A percentile compares a stretch with the other conserved stretches of the same genome.
Evolutionary conservation across 495 filamentous ascomycete species (phyloP).

Genomic region (Trichocladium uniseriatum): DNA sequence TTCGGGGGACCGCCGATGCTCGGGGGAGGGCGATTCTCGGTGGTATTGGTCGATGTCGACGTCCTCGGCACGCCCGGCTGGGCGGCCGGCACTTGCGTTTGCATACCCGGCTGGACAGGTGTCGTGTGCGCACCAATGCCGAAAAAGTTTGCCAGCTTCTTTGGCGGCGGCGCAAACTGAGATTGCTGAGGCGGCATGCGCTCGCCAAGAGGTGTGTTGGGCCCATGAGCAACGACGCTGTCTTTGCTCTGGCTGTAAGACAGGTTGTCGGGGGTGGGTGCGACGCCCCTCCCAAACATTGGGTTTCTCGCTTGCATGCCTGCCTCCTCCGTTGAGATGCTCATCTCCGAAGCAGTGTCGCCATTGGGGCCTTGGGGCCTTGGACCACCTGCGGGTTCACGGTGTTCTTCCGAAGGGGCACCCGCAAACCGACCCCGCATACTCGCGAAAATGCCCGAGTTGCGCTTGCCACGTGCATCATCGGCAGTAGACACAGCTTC

Average conservation of each 20-base stretch:
- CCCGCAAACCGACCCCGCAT: slow-evolving; percentile 26
- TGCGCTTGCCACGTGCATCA: slow-evolving; percentile 21
- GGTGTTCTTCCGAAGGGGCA: slow-evolving; percentile 23
- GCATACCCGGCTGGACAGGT: not conserved
- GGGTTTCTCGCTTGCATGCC: slow-evolving; percentile 10
- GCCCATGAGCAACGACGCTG: slow-evolving; percentile 23
- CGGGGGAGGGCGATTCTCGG: slow-evolving; percentile 4
- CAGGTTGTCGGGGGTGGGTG: slow-evolving; percentile 5
- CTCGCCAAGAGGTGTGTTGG: slow-evolving; percentile 16
- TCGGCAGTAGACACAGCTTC: slow-evolving; percentile 25
- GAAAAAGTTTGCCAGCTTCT: slow-evolving; percentile 18
- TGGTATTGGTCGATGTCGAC: slow-evolving; percentile 14
- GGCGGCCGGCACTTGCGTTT: too few relatives aligned
- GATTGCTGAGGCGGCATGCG: slow-evolving; percentile 11
- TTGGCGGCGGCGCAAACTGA: slow-evolving; percentile 14
- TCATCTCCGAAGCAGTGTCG: slow-evolving; percentile 31
- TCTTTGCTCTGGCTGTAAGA: slow-evolving; percentile 21
- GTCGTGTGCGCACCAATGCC: slow-evolving; percentile 6
- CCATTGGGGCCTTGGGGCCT: slow-evolving; percentile 14
- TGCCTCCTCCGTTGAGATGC: slow-evolving; percentile 25
- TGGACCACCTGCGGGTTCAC: slow-evolving; percentile 8
- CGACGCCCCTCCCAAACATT: slow-evolving; percentile 12
- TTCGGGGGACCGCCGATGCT: slow-evolving; percentile 17
- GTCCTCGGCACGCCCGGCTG: slow-evolving; percentile 12
- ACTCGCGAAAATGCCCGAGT: slow-evolving; percentile 32